Evolutionary conservation across 352 stramenopile species (phyloP).

Genomic region (Elongisporangium prolatum): DNA sequence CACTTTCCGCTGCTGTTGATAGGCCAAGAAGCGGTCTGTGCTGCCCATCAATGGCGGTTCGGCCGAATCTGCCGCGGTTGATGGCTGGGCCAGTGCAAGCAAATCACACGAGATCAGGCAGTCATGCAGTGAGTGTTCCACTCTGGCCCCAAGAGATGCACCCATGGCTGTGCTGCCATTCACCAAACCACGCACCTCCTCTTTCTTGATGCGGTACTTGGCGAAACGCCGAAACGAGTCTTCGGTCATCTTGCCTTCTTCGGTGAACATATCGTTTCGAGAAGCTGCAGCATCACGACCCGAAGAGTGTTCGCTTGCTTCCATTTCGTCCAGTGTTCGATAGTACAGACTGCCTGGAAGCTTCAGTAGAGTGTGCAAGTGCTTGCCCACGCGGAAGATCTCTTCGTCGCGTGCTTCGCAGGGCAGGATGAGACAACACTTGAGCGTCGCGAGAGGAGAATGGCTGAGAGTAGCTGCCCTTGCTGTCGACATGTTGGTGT

Average conservation of each 20-base stretch:
- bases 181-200: conserved; percentile 30
- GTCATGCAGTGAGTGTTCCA: not conserved
- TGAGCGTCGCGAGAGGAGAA: conserved; percentile 37
- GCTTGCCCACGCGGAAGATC: conserved; percentile 71
- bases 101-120: not conserved
- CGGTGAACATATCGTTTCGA: conserved; percentile 24
- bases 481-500: conserved; percentile 34
- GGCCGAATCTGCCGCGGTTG: not conserved
- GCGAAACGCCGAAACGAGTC: conserved; percentile 67
- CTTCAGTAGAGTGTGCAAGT: conserved; percentile 64
- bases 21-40: conserved; percentile 52
- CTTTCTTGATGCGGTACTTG: conserved; percentile 58
- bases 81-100: not conserved
- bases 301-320: conserved; percentile 1
- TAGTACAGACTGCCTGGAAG: conserved; percentile 66
- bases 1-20: conserved; percentile 53
- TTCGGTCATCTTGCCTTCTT: conserved; percentile 59
- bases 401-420: conserved; percentile 49
- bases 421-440: conserved; percentile 67
- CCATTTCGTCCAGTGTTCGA: conserved; percentile 20
- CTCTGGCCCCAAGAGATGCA: not conserved
- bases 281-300: not conserved
- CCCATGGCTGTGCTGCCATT: not conserved
- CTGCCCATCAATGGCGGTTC: conserved; percentile 1
- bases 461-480: conserved; percentile 25